phyloP scores from a whole-genome alignment of 2,329 filamentous ascomycete species.

The Macrophomina phaseolina region DNA sequence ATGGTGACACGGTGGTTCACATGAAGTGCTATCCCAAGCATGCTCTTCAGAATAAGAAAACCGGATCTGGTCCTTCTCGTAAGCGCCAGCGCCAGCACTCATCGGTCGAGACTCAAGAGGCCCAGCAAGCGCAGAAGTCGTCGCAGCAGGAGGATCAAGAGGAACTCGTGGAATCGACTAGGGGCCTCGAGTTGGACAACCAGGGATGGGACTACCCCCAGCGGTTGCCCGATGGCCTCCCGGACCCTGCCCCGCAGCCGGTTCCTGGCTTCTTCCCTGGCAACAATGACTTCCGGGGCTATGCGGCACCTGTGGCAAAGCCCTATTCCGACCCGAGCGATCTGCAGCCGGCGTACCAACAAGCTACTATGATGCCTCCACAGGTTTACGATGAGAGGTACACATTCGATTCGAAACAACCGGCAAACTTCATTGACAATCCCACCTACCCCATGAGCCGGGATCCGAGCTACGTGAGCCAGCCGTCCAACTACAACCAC shows the following conservation, averaged over 20 bases:
- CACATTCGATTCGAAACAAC: constrained; percentile 19
- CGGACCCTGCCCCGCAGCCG: constrained; percentile 1
- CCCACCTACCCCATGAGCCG: constrained; percentile 24
- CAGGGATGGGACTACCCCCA: constrained; percentile 13
- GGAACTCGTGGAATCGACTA: constrained; percentile 17
- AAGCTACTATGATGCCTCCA: constrained; percentile 22
- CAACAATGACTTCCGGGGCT: constrained; percentile 4
- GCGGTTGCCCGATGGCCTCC: constrained; percentile 9
- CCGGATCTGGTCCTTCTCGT: background rate
- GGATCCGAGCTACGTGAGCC: constrained; percentile 24
- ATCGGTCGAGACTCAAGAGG: constrained; percentile 10
- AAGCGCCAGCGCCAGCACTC: constrained; percentile 25
- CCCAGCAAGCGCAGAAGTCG: background rate
- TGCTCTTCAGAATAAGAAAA: constrained; percentile 23
- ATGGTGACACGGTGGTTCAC: constrained; percentile 12
- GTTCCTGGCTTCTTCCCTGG: constrained; percentile 14
- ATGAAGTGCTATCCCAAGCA: constrained; percentile 27
- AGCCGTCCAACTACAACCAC: constrained; percentile 19
- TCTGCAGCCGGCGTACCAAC: constrained; percentile 21
- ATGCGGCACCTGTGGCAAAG: background rate
- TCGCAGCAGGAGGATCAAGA: constrained; percentile 6
- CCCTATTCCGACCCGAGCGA: background rate
- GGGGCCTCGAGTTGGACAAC: constrained; percentile 17
- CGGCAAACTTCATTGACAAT: constrained; percentile 12
- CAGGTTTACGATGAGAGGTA: constrained; percentile 23